Percentiles rank a stretch among this genome's conserved stretches.
phyloP scores from a whole-genome alignment of 345 rosid genomes.

The Melastoma malabathricum region DNA sequence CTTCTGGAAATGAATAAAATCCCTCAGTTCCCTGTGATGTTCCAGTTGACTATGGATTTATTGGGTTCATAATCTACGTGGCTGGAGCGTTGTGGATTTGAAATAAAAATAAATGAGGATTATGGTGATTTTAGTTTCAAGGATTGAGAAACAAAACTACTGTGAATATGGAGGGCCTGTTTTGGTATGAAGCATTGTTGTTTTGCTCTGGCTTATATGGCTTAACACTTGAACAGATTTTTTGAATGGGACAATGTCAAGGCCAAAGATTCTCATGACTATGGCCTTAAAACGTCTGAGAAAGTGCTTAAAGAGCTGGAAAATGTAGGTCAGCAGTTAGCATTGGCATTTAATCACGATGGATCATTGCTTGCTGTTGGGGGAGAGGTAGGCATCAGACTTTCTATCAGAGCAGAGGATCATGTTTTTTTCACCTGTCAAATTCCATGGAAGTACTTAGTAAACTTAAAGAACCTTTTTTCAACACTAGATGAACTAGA shows the following conservation, averaged over 20 bases:
- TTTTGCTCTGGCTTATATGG: neutral
- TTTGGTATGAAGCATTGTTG: neutral
- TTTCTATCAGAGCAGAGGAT: neutral
- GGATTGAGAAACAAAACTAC: neutral
- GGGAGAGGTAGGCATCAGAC: conserved; percentile 51
- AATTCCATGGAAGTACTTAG: neutral
- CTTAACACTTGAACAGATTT: conserved; percentile 23
- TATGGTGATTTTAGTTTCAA: too few species aligned
- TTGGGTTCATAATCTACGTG: too few species aligned
- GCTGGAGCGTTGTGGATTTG: too few species aligned
- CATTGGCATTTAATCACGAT: conserved; percentile 51
- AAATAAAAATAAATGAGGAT: too few species aligned
- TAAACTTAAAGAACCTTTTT: neutral
- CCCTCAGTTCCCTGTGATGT: too few species aligned
- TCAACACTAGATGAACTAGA: neutral
- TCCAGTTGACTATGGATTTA: too few species aligned
- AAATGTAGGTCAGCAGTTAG: conserved; percentile 64
- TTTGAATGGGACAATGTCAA: conserved; percentile 54
- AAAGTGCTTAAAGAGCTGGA: conserved; percentile 38
- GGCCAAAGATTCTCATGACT: conserved; percentile 19
- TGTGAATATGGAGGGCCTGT: neutral
- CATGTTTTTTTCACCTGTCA: neutral
- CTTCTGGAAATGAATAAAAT: too few species aligned
- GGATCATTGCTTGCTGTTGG: conserved; percentile 68
- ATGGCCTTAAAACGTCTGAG: conserved; percentile 36